Evolutionary conservation across 192 early-diverging fungal species (phyloP), one percentile per base, ranked within the genome.

Genomic region (Coemansia sp.): DNA sequence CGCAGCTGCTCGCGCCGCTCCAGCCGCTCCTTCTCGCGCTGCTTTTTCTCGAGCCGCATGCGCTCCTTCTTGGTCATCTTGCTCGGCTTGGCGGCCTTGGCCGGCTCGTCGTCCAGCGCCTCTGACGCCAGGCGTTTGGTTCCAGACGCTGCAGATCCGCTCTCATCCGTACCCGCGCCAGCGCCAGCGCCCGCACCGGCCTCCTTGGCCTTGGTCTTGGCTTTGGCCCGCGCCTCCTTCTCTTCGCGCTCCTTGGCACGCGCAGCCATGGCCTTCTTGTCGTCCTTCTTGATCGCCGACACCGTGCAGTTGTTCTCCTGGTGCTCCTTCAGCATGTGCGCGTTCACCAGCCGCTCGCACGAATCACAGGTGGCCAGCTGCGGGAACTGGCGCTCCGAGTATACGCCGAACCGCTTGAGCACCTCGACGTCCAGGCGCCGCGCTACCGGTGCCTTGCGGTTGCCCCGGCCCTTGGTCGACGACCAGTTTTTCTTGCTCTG

Each of bases 401-500:
- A 70, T 8, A 77, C 66, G 14, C 73, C 73, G 58, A 77, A 64
- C 48, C 57, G 56, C 48, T 77, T 77, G 5, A 77, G 48, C 15
- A 54, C 51, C 33, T 77, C 73, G 9, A 59, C 65, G 29, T 77
- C 73, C 41, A 77, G 67, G 17, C 73, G 52, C 42, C 73, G 73
- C 33, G 73, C 73, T 22, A 77, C 58, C 4, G 73, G 73, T 11
- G 73, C 62, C 53, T 70, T 70, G 50, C 73, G 60, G 58, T 77
- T 77, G 45, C 73, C 73, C 3, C 67, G 61, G 13, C 73, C 73
- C 51, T 77, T 77, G 17, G 73, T 77, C 25, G 73, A 77, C 42
- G 73, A 77, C 73, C 73, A 77, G 54, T 77, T 77, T 56, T 77
- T 77, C 49, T 77, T 77, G 63, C 73, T 77, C 73, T 77, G 73